Conservation (phyloP, 176 grass and related monocot species). For the Sorghum bicolor region Sorghum_bicolor_NCBIv3 NC_012875.2:14221001-14221500, state of each 20-base stretch:
- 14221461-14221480: neutral
- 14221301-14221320: neutral
- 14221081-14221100: neutral
- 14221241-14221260: neutral
- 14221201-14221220: neutral
- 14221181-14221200: neutral
- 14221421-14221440: neutral
- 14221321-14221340: neutral
- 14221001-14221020: neutral
- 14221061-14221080: neutral
- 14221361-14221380: neutral
- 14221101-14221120: neutral
- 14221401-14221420: neutral
- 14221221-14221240: neutral
- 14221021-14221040: neutral
- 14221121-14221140: neutral
- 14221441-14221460: neutral
- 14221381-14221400: neutral
- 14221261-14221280: neutral
- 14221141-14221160: neutral
- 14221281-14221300: neutral
- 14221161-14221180: neutral
- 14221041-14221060: neutral
- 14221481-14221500: conserved; percentile 6
- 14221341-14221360: too few species aligned